Conservation (phyloP, 164 flowering plant species). For the Annona cherimola region DNA sequence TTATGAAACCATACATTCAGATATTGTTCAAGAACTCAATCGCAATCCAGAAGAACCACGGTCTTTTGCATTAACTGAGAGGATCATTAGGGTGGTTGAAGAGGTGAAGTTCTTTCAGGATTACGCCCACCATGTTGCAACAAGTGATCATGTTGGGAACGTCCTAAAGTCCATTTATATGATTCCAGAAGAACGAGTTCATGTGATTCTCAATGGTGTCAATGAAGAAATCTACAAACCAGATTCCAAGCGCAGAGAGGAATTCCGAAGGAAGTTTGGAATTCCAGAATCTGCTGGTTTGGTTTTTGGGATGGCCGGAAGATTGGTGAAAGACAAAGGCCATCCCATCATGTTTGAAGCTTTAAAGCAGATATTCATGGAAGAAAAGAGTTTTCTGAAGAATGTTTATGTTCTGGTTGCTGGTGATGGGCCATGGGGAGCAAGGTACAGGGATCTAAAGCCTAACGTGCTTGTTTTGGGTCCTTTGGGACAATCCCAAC, state of each 20-base stretch:
- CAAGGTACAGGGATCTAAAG: constrained; percentile 53
- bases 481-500: constrained; percentile 46
- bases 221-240: constrained; percentile 54
- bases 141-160: constrained; percentile 70
- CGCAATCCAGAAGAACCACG: constrained; percentile 36
- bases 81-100: constrained; percentile 44
- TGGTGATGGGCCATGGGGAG: constrained; percentile 80
- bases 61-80: constrained; percentile 34
- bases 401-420: constrained; percentile 49
- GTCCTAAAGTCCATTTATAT: constrained; percentile 59
- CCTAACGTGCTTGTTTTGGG: constrained; percentile 54
- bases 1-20: constrained; percentile 66
- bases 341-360: constrained; percentile 78
- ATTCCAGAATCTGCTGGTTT: constrained; percentile 30
- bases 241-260: constrained; percentile 25
- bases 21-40: constrained; percentile 60
- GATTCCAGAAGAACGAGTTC: constrained; percentile 76
- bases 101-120: constrained; percentile 64
- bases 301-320: constrained; percentile 70
- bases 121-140: constrained; percentile 75
- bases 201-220: constrained; percentile 71
- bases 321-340: constrained; percentile 79
- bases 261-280: constrained; percentile 36
- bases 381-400: constrained; percentile 8
- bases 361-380: constrained; percentile 36